A percentile compares a stretch with the other conserved stretches of the same genome.
Conservation (phyloP, 768 basidiomycete genomes). For the Mrakia gelida region DNA sequence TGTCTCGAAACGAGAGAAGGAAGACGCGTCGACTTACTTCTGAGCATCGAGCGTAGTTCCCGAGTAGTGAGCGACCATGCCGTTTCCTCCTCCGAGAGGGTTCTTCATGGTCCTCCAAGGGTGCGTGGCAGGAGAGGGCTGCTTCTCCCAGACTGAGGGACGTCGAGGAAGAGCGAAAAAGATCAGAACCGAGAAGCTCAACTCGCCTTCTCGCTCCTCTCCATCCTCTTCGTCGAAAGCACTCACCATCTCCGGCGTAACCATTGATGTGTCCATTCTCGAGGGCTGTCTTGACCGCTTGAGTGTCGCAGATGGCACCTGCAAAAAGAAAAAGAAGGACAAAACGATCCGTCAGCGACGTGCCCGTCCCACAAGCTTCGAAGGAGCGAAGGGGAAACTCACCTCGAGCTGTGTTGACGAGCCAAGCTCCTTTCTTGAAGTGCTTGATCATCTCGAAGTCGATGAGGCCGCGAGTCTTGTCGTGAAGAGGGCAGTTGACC, state of each 20-base stretch:
- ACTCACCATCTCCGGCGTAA: constrained; percentile 35
- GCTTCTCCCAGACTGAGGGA: constrained; percentile 66
- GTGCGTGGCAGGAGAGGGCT: constrained; percentile 82
- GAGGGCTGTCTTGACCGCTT: constrained; percentile 71
- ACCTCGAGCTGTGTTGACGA: constrained; percentile 67
- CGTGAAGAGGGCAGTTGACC: constrained; percentile 63
- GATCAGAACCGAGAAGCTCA: not conserved
- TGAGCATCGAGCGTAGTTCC: constrained; percentile 69
- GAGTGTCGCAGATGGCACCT: constrained; percentile 82
- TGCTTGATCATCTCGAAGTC: constrained; percentile 76
- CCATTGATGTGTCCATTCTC: constrained; percentile 70
- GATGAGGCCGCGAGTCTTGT: constrained; percentile 72
- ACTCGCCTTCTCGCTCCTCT: too few species aligned
- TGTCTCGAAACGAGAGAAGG: not conserved
- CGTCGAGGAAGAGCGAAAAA: too few species aligned
- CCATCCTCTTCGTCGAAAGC: constrained; percentile 10
- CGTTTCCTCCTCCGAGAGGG: constrained; percentile 61
- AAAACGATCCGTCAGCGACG: too few species aligned
- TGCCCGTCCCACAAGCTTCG: too few species aligned
- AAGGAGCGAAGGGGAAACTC: not conserved
- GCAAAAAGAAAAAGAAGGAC: constrained; percentile 59
- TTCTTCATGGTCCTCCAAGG: constrained; percentile 79
- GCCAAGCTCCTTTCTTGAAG: constrained; percentile 85
- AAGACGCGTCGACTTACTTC: constrained; percentile 39
- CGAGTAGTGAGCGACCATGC: constrained; percentile 58